Percentiles rank a stretch among this genome's conserved stretches.
These are phyloP conservation scores for Saturnispora silvae DNA, from an alignment of 805 yeast species.

Conservation along the genomic window DNA sequence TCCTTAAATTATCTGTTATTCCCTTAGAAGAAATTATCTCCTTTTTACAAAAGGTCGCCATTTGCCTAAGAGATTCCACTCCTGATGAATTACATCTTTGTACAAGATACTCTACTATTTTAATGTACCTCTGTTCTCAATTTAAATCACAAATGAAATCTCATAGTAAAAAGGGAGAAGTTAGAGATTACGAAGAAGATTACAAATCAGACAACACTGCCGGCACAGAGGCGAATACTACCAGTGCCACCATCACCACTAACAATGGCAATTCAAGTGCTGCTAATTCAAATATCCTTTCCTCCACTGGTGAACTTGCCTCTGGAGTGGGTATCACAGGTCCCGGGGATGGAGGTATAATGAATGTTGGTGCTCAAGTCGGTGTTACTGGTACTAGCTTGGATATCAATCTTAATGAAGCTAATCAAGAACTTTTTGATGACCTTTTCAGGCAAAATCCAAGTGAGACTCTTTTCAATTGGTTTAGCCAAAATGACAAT, in stretches of 20 bases:
- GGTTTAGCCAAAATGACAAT: constrained; percentile 35
- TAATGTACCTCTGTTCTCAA: constrained; percentile 67
- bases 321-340: constrained; percentile 3
- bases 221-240: background rate
- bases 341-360: constrained; percentile 4
- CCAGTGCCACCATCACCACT: background rate
- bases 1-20: constrained; percentile 47
- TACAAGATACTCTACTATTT: constrained; percentile 64
- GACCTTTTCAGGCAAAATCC: constrained; percentile 26
- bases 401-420: constrained; percentile 10
- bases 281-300: no score
- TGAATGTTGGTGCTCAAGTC: constrained; percentile 4
- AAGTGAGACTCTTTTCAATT: constrained; percentile 33
- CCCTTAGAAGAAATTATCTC: constrained; percentile 61
- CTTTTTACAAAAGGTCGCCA: constrained; percentile 61
- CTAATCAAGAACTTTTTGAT: constrained; percentile 25
- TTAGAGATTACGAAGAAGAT: constrained; percentile 11
- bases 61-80: constrained; percentile 66
- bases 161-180: constrained; percentile 8
- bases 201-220: constrained; percentile 2
- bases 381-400: constrained; percentile 4
- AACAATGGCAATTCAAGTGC: background rate
- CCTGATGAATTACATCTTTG: constrained; percentile 86
- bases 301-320: background rate
- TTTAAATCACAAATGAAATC: constrained; percentile 38